Conservation (phyloP, 2,329 filamentous ascomycete genomes). For the Fusarium sp. region DNA sequence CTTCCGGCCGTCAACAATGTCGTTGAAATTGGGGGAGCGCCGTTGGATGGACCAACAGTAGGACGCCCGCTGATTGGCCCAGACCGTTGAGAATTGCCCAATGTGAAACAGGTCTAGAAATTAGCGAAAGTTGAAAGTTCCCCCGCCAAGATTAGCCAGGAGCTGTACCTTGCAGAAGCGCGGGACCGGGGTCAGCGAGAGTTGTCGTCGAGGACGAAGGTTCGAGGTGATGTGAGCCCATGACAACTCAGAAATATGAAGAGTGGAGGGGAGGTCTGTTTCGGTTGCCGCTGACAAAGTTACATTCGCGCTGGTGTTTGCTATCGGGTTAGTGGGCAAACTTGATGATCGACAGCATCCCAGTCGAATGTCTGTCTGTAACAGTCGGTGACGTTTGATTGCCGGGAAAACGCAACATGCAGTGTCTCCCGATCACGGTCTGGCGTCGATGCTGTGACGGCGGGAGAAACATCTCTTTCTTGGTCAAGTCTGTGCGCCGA, state of each 20-base stretch:
- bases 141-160: constrained; percentile 31
- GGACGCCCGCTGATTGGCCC: constrained; percentile 21
- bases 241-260: constrained; percentile 2
- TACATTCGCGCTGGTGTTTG: background rate
- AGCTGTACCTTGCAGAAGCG: constrained; percentile 37
- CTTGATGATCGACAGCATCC: background rate
- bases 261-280: constrained; percentile 1
- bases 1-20: background rate
- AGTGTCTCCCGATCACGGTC: constrained; percentile 22
- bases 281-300: constrained; percentile 13
- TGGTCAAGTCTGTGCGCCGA: constrained; percentile 6
- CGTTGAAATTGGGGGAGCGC: constrained; percentile 11
- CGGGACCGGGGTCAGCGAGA: background rate
- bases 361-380: constrained; percentile 18
- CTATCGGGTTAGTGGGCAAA: background rate
- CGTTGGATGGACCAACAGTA: background rate
- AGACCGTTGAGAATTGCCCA: constrained; percentile 11
- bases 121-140: constrained; percentile 21
- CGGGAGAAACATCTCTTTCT: constrained; percentile 5
- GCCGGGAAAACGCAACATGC: constrained; percentile 26
- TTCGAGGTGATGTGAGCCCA: constrained; percentile 1
- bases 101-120: constrained; percentile 36
- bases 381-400: constrained; percentile 29
- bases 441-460: constrained; percentile 19
- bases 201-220: background rate